These are phyloP conservation scores for Crithidia expoeki DNA, from an alignment of 208 protist species.

Conservation along the genomic window DNA sequence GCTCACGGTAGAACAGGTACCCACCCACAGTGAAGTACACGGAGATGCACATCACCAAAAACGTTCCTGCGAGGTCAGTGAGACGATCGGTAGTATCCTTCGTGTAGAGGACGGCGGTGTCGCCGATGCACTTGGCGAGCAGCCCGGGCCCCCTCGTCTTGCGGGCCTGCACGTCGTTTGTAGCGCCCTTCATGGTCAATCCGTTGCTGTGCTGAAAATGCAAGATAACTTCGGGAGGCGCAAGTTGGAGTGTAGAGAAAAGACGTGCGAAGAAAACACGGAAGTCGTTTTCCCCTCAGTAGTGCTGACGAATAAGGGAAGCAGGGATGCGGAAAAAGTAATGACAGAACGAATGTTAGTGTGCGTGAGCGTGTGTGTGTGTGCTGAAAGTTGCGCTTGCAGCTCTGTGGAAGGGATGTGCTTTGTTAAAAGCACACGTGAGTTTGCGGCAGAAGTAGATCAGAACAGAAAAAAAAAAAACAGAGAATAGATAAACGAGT, in stretches of 20 bases:
- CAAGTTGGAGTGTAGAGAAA: not conserved
- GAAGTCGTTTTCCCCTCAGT: not conserved
- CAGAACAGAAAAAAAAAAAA: not conserved
- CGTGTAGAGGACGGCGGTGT: conserved; percentile 70
- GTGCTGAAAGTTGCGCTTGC: not conserved
- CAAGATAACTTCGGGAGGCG: not conserved
- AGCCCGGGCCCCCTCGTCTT: conserved; percentile 15
- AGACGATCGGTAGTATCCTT: conserved; percentile 56
- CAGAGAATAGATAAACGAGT: too few relatives aligned
- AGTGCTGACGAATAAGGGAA: not conserved
- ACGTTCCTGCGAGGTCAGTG: conserved; percentile 74
- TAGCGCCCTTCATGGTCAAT: not conserved
- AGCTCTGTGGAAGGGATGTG: not conserved
- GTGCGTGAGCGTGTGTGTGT: not conserved
- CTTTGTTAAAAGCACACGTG: too few relatives aligned
- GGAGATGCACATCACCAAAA: conserved; percentile 70
- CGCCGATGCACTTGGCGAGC: conserved; percentile 53
- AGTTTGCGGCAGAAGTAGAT: not conserved
- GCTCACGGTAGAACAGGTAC: conserved; percentile 80
- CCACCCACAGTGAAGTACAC: conserved; percentile 82
- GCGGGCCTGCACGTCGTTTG: not conserved
- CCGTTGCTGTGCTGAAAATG: not conserved
- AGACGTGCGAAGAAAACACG: too few relatives aligned
- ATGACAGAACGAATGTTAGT: conserved; percentile 13
- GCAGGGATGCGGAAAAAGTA: not conserved